Conservation (phyloP, 768 basidiomycete species). For the Hydnomerulius pinastri region DNA sequence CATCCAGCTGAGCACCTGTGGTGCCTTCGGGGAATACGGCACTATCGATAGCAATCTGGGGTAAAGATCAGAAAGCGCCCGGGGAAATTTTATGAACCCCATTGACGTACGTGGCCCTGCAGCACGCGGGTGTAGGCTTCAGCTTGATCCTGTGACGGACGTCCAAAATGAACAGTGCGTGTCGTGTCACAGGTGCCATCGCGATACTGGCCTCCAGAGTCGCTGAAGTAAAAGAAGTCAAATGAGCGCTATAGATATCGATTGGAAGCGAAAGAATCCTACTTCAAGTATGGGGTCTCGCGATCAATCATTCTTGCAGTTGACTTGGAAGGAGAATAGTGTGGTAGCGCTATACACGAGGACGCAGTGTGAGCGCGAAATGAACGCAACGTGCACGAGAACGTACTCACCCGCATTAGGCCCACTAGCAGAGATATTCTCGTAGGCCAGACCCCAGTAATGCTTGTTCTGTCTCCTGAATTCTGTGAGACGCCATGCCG, state of each 20-base stretch:
- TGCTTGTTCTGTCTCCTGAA: slow-evolving; percentile 70
- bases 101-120: slow-evolving; percentile 85
- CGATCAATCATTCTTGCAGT: slow-evolving; percentile 74
- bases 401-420: slow-evolving; percentile 69
- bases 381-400: neutral
- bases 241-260: slow-evolving; percentile 17
- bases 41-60: slow-evolving; percentile 85
- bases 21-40: slow-evolving; percentile 92
- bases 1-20: slow-evolving; percentile 79
- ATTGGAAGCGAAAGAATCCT: slow-evolving; percentile 29
- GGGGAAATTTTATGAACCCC: slow-evolving; percentile 17
- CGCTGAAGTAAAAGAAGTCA: slow-evolving; percentile 47
- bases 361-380: slow-evolving; percentile 1
- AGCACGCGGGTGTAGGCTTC: slow-evolving; percentile 94
- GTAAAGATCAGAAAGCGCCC: slow-evolving; percentile 18
- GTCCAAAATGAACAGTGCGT: slow-evolving; percentile 82
- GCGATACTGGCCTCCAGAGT: slow-evolving; percentile 87
- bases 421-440: slow-evolving; percentile 87
- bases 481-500: slow-evolving; percentile 79
- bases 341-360: slow-evolving; percentile 68
- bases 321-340: slow-evolving; percentile 79
- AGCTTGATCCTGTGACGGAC: slow-evolving; percentile 81
- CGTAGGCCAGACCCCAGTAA: slow-evolving; percentile 85
- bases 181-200: slow-evolving; percentile 92
- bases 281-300: slow-evolving; percentile 89